A percentile compares a stretch with the other conserved stretches of the same genome.
Evolutionary conservation across 2,329 filamentous ascomycete genomes (phyloP).

Genomic region (Aspergillus sp.): DNA sequence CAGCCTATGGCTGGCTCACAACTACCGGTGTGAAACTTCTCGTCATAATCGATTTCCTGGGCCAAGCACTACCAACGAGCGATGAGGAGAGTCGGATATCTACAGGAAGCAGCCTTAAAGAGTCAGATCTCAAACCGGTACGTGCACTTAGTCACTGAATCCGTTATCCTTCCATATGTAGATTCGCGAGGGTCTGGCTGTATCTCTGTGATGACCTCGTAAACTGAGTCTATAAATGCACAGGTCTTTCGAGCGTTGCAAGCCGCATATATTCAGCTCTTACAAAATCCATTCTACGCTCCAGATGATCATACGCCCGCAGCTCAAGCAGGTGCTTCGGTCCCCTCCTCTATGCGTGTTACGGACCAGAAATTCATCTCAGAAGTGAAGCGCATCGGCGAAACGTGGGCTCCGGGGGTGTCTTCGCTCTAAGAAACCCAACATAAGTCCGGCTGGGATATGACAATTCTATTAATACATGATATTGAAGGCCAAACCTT

Average conservation of each 20-base stretch:
- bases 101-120: slow-evolving; percentile 66
- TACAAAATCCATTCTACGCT: slow-evolving; percentile 93
- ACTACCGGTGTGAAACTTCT: slow-evolving; percentile 93
- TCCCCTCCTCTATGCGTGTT: slow-evolving; percentile 62
- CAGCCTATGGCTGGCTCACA: slow-evolving; percentile 93
- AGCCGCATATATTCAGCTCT: slow-evolving; percentile 80
- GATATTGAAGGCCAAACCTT: not conserved
- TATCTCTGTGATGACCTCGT: not conserved
- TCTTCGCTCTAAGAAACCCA: not conserved
- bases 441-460: not conserved
- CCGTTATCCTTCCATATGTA: not conserved
- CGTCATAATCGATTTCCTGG: slow-evolving; percentile 86
- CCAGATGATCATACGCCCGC: slow-evolving; percentile 77
- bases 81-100: slow-evolving; percentile 31
- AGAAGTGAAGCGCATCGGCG: slow-evolving; percentile 83
- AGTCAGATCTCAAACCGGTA: slow-evolving; percentile 83
- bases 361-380: slow-evolving; percentile 75
- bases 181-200: not conserved
- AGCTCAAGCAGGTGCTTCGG: slow-evolving; percentile 41
- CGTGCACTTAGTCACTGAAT: slow-evolving; percentile 26
- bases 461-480: not conserved
- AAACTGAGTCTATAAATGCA: not conserved
- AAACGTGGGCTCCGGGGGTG: slow-evolving; percentile 76
- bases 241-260: slow-evolving; percentile 88
- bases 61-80: slow-evolving; percentile 51